Evolutionary conservation across 1,284 basidiomycete genomes (phyloP).

Genomic region (Laetiporus sulphureus): DNA sequence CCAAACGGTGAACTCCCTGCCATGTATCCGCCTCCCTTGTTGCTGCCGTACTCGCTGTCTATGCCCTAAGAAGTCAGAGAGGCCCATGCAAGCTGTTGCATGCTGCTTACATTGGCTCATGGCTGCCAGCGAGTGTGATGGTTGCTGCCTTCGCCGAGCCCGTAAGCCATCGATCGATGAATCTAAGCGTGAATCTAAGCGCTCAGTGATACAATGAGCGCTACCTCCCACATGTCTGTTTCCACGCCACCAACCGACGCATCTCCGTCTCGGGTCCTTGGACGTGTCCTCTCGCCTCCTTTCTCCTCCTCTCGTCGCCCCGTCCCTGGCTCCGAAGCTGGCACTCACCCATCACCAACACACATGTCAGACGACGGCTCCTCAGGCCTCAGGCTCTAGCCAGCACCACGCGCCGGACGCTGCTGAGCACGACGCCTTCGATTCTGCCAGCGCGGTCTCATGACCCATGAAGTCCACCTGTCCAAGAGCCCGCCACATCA

Average conservation of each 20-base stretch:
- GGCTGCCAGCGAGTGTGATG: too few species aligned
- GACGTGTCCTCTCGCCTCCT: conserved; percentile 5
- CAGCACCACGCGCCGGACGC: conserved; percentile 1
- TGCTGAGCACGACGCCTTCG: conserved; percentile 1
- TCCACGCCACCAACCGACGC: too few species aligned
- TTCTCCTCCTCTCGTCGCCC: conserved; percentile 9
- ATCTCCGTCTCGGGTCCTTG: too few species aligned
- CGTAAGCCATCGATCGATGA: too few species aligned
- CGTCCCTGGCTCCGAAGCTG: not conserved
- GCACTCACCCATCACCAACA: not conserved
- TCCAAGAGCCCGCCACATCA: conserved; percentile 34
- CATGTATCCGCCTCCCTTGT: conserved; percentile 36
- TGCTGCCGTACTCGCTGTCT: too few species aligned
- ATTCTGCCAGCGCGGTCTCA: conserved; percentile 38
- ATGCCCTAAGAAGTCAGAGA: too few species aligned
- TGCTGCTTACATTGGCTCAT: too few species aligned
- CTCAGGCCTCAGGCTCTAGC: conserved; percentile 2
- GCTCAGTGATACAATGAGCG: too few species aligned
- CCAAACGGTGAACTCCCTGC: conserved; percentile 39
- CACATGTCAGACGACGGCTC: conserved; percentile 4
- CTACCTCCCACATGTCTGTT: too few species aligned
- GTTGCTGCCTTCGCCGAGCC: too few species aligned
- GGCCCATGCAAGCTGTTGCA: too few species aligned
- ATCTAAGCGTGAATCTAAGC: too few species aligned
- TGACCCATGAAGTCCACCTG: conserved; percentile 48